Conservation (phyloP, 2,329 filamentous ascomycete species). For the Beauveria asiatica region DNA sequence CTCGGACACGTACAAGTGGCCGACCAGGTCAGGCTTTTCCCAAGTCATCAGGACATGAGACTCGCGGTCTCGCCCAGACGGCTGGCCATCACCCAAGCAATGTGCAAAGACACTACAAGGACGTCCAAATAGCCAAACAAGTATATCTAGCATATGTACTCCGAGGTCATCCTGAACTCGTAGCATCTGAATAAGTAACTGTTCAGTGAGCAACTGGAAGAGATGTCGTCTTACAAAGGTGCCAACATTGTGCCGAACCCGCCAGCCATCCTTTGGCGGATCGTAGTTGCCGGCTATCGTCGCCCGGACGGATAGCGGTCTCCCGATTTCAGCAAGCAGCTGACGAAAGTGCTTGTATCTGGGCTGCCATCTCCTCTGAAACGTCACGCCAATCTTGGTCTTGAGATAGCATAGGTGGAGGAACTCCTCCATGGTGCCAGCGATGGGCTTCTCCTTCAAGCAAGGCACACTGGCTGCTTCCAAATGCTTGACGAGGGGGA, state of each 20-base stretch:
- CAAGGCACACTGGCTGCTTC: background rate
- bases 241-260: background rate
- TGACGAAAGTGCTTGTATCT: background rate
- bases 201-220: background rate
- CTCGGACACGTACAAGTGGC: conserved; percentile 3
- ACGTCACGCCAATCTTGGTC: background rate
- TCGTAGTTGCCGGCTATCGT: background rate
- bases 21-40: background rate
- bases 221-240: background rate
- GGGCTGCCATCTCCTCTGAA: conserved; percentile 5
- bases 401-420: background rate
- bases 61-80: background rate
- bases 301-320: background rate
- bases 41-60: background rate
- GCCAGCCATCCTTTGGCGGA: conserved; percentile 3
- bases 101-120: background rate
- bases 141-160: conserved; percentile 3
- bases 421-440: background rate
- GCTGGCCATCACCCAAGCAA: background rate
- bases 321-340: background rate
- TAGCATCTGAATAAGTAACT: background rate
- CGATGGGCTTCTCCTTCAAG: conserved; percentile 4
- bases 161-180: background rate
- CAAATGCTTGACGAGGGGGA: background rate
- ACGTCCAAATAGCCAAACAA: conserved; percentile 6